Conservation (phyloP, 768 basidiomycete genomes). For the Calocybe gangraenosa region DNA sequence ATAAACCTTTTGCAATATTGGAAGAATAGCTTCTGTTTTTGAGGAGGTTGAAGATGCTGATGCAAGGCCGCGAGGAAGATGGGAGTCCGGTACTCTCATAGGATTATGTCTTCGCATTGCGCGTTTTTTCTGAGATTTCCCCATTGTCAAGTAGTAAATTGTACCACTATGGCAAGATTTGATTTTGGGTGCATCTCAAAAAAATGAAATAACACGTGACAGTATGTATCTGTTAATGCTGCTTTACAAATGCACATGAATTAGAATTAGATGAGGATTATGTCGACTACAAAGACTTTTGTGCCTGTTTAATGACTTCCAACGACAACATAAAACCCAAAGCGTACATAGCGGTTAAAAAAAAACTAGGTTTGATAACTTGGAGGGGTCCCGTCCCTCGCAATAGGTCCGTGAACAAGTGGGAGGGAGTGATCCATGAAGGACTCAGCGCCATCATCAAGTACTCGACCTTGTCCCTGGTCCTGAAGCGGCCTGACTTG, state of each 20-base stretch:
- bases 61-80: conserved; percentile 78
- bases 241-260: conserved; percentile 6
- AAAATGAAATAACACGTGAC: neutral
- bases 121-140: conserved; percentile 89
- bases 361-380: conserved; percentile 17
- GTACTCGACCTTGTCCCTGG: conserved; percentile 8
- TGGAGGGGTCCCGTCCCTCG: conserved; percentile 18
- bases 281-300: neutral
- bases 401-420: conserved; percentile 16
- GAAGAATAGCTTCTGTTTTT: conserved; percentile 76
- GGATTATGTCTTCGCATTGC: conserved; percentile 88
- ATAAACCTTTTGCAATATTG: conserved; percentile 84
- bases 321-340: conserved; percentile 9
- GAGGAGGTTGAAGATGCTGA: conserved; percentile 69
- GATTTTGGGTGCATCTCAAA: neutral
- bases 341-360: conserved; percentile 5
- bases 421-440: conserved; percentile 1
- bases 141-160: conserved; percentile 50
- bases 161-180: neutral
- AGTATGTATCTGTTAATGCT: no score
- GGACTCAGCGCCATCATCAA: neutral
- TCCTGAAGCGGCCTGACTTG: neutral
- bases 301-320: neutral
- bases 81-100: conserved; percentile 89
- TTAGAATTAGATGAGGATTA: conserved; percentile 3